These are phyloP conservation scores for Hymenoscyphus infarciens DNA, from an alignment of 2,329 filamentous ascomycete species.

Conservation along the genomic window DNA sequence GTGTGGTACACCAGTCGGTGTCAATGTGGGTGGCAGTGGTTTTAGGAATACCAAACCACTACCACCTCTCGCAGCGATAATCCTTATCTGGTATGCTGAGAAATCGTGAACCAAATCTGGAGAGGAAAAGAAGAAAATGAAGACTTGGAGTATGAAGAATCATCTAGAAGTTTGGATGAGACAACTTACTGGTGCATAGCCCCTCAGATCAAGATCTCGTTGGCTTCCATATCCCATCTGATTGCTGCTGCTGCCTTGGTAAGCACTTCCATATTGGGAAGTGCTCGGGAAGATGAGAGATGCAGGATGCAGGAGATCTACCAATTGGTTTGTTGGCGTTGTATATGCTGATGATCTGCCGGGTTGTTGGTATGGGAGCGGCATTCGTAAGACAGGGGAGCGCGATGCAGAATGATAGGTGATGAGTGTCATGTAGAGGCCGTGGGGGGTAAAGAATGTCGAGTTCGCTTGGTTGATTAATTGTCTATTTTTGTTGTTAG, in stretches of 20 bases:
- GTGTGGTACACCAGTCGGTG: neutral
- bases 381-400: conserved; percentile 4
- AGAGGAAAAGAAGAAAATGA: neutral
- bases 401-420: neutral
- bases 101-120: neutral
- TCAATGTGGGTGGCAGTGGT: too few relatives aligned
- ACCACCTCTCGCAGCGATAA: neutral
- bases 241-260: neutral
- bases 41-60: neutral
- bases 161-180: neutral
- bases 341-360: neutral
- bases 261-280: neutral
- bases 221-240: neutral
- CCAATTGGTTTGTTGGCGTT: neutral
- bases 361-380: neutral
- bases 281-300: neutral
- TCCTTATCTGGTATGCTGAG: neutral
- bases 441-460: neutral
- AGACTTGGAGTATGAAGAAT: neutral
- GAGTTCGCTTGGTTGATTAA: neutral
- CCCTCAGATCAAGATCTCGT: conserved; percentile 1
- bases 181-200: neutral
- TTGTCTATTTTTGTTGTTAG: neutral
- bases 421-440: neutral
- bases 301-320: conserved; percentile 1